Conservation (phyloP, 768 basidiomycete genomes). For the Trametes cinnabarina region DNA sequence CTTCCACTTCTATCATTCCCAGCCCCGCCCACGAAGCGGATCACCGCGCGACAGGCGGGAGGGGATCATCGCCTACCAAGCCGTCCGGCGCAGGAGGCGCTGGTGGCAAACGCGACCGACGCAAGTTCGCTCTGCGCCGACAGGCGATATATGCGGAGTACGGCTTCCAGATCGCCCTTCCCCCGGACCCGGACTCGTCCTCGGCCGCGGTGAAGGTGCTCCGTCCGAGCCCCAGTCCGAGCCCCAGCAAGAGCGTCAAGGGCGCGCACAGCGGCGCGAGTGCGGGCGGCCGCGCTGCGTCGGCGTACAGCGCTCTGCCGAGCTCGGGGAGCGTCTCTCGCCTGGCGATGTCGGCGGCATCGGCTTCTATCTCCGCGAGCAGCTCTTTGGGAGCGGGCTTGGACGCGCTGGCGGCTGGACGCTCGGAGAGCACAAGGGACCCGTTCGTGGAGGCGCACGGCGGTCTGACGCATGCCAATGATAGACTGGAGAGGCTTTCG, state of each 20-base stretch:
- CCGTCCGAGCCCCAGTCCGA: neutral
- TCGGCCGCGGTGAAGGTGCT: neutral
- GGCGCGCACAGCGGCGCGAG: neutral
- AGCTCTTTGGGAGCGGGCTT: neutral
- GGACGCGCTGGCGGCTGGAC: neutral
- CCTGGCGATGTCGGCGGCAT: neutral
- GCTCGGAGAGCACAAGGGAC: no score
- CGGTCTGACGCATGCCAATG: neutral
- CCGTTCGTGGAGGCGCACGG: no score
- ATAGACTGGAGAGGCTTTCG: conserved; percentile 8
- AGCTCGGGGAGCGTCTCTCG: neutral
- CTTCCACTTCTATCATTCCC: neutral
- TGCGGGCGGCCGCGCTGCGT: neutral
- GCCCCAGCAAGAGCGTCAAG: neutral
- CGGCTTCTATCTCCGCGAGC: neutral
- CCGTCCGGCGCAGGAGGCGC: neutral
- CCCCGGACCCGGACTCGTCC: conserved; percentile 15
- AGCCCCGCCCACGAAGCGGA: neutral
- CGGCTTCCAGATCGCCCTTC: conserved; percentile 13
- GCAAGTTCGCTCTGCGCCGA: conserved; percentile 12
- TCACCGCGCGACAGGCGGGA: neutral
- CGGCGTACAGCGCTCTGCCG: neutral
- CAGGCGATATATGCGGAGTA: conserved; percentile 17
- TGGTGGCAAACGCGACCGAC: neutral
- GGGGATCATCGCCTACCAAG: neutral